Percentiles rank a stretch among this genome's conserved stretches.
phyloP scores from a whole-genome alignment of 176 grass and related monocot genomes.

The Tillandsia leiboldiana region DNA sequence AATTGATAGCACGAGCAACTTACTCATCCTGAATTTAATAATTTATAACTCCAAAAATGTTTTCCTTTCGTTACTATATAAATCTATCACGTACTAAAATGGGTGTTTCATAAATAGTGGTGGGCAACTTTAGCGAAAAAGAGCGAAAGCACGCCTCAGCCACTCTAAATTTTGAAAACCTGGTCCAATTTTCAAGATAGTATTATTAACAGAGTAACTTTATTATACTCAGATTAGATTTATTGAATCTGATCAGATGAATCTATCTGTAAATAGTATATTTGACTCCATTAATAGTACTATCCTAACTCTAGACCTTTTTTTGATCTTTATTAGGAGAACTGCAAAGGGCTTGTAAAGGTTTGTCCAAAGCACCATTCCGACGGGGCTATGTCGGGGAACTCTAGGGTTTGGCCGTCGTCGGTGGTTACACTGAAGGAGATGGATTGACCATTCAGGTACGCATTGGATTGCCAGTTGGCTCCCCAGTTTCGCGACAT shows the following conservation, averaged over 20 bases:
- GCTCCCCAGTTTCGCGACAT: slow-evolving; percentile 80
- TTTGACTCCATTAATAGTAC: too few relatives aligned
- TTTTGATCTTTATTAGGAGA: slow-evolving; percentile 21
- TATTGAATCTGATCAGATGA: too few relatives aligned
- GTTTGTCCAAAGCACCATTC: slow-evolving; percentile 63
- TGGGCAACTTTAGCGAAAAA: neutral
- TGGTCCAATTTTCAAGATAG: too few relatives aligned
- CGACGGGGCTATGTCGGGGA: slow-evolving; percentile 16
- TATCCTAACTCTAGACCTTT: neutral
- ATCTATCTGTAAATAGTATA: too few relatives aligned
- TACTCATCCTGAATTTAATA: too few relatives aligned
- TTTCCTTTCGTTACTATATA: too few relatives aligned
- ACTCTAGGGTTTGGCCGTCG: slow-evolving; percentile 22
- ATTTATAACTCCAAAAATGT: too few relatives aligned
- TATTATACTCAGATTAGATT: too few relatives aligned
- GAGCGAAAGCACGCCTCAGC: neutral
- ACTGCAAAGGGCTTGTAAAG: slow-evolving; percentile 43
- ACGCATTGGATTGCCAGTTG: slow-evolving; percentile 40
- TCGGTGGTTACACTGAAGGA: slow-evolving; percentile 56
- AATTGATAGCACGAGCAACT: too few relatives aligned
- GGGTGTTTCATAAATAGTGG: neutral
- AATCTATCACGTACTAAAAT: too few relatives aligned
- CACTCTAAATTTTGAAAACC: neutral
- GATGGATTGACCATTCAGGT: slow-evolving; percentile 48
- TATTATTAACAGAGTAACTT: too few relatives aligned